These are phyloP conservation scores for Cyclanthera cordifolia DNA, from an alignment of 306 rosid species.

Conservation along the genomic window DNA sequence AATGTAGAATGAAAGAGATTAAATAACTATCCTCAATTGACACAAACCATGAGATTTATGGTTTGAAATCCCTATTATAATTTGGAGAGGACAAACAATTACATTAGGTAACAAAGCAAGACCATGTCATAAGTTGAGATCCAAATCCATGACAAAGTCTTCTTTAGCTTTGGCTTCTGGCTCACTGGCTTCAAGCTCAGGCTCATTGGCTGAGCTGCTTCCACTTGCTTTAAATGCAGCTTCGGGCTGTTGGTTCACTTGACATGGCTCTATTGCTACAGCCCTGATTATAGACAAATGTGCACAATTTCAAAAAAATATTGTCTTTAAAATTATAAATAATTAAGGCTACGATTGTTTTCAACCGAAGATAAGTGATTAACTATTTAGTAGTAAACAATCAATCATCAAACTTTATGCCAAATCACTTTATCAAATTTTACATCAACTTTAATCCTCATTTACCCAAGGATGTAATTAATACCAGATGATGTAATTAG, in stretches of 20 bases:
- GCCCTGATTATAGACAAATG: constrained; percentile 27
- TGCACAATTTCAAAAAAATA: background rate
- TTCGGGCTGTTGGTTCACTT: constrained; percentile 20
- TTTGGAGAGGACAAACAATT: background rate
- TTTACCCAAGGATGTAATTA: no score
- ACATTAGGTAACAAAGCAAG: background rate
- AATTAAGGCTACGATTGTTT: no score
- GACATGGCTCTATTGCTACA: constrained; percentile 52
- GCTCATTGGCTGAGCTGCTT: constrained; percentile 2
- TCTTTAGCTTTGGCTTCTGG: background rate
- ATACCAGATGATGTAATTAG: no score
- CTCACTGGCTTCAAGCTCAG: background rate
- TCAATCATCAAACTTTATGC: no score
- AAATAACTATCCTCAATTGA: no score
- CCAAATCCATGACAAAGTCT: background rate
- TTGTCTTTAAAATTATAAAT: no score
- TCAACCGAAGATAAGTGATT: no score
- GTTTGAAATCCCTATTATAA: no score
- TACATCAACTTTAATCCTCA: no score
- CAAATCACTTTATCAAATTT: no score
- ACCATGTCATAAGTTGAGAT: constrained; percentile 7
- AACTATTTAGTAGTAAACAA: no score
- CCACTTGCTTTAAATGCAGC: constrained; percentile 6
- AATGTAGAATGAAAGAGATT: background rate
- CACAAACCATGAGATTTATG: no score